These are phyloP conservation scores for Cladosporium sp. DNA, from an alignment of 2,329 filamentous ascomycete genomes.

Conservation along the genomic window DNA sequence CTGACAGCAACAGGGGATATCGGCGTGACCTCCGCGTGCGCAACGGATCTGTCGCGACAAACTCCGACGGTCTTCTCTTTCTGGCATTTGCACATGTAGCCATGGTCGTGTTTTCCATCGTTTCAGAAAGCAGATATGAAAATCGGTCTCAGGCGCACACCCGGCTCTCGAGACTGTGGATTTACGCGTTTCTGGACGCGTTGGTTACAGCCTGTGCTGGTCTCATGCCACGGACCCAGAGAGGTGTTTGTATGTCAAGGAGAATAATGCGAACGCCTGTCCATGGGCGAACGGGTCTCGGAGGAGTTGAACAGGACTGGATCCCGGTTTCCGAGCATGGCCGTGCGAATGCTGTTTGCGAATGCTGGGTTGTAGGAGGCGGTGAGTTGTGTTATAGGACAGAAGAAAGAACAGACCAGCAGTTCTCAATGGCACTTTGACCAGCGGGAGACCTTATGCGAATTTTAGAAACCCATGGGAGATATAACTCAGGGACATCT, in stretches of 20 bases:
- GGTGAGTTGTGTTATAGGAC: background rate
- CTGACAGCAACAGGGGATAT: background rate
- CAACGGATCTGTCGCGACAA: background rate
- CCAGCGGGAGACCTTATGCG: constrained; percentile 2
- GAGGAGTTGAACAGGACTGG: background rate
- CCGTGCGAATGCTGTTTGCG: background rate
- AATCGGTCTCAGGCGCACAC: background rate
- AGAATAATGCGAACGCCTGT: background rate
- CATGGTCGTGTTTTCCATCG: background rate
- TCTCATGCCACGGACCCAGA: background rate
- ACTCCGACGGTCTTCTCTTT: background rate
- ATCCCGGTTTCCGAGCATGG: background rate
- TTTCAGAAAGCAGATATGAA: background rate
- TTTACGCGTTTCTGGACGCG: background rate
- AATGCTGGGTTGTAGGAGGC: background rate
- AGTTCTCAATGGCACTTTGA: background rate
- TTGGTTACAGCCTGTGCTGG: background rate
- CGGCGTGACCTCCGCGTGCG: background rate
- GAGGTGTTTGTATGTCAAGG: too few species aligned
- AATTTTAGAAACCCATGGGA: background rate
- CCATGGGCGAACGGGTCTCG: constrained; percentile 1
- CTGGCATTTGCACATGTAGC: background rate
- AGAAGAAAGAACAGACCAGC: constrained; percentile 1
- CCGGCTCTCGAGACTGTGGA: background rate
- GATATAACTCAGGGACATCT: background rate